Evolutionary conservation across 805 yeast genomes (phyloP).

Genomic region (Ogataea neopini): DNA sequence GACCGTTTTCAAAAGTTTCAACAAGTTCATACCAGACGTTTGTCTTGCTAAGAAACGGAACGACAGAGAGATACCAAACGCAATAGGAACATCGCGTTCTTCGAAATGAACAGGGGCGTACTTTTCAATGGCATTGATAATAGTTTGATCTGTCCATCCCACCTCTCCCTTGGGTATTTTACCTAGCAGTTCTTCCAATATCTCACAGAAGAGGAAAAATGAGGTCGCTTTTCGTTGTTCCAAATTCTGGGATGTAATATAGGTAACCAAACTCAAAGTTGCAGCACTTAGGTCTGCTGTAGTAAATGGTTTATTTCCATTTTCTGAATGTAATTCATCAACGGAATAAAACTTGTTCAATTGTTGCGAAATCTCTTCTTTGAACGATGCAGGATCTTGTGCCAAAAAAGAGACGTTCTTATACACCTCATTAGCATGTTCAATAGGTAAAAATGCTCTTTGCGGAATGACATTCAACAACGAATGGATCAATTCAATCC

Average conservation of each 20-base stretch:
- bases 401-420: slow-evolving; percentile 9
- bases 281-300: slow-evolving; percentile 47
- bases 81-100: slow-evolving; percentile 28
- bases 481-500: slow-evolving; percentile 43
- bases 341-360: slow-evolving; percentile 21
- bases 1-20: slow-evolving; percentile 41
- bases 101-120: slow-evolving; percentile 15
- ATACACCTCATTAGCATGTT: slow-evolving; percentile 37
- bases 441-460: slow-evolving; percentile 59
- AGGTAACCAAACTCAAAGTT: slow-evolving; percentile 35
- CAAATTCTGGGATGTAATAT: slow-evolving; percentile 21
- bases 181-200: slow-evolving; percentile 41
- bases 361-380: slow-evolving; percentile 11
- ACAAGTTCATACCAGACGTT: slow-evolving; percentile 36
- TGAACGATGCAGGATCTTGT: slow-evolving; percentile 17
- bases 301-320: slow-evolving; percentile 20
- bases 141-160: slow-evolving; percentile 33
- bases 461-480: slow-evolving; percentile 61
- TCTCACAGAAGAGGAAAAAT: slow-evolving; percentile 35
- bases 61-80: slow-evolving; percentile 46
- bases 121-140: slow-evolving; percentile 32
- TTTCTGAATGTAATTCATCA: slow-evolving; percentile 5
- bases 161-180: slow-evolving; percentile 44
- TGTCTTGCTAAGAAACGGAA: slow-evolving; percentile 38
- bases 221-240: slow-evolving; percentile 18